Base-by-base conservation (phyloP, 306 rosid genomes). In the Ormosia semicastrata region DNA sequence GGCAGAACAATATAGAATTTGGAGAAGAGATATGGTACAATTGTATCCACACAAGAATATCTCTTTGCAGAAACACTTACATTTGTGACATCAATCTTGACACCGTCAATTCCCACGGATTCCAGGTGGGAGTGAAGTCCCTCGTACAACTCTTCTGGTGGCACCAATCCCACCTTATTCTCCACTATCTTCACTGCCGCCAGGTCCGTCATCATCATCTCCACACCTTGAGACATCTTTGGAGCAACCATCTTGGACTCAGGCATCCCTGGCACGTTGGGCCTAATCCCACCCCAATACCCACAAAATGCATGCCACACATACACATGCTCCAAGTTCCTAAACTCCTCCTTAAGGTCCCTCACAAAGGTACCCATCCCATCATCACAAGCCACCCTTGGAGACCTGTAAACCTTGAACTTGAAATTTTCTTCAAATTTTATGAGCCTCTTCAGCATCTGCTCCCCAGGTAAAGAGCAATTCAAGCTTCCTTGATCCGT, bases 221-320 rank as follows among this genome's bases (percentile, higher is more conserved):
- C 50, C 75, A 78, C 79, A 2, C 91, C 94, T 40, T 15, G 24
- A 3, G 93, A 83, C 65, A 87, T 8, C 74, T 70, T 86, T 0
- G 91, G 84, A 2, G 8, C 10, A 6, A 93, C 49, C 17, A 93
- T 74, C 79, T 62, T 79, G 0, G 90, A 67, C 78, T 86, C 54
- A 0, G 97, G 97, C 89, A 91, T 71, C 1, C 85, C 91, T 0
- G 8, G 14, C 0, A 68, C 86, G 6, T 80, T 46, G 3, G 94
- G 92, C 60, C 91, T 87, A 39, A 86, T 10, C 82, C 94, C 97
- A 65, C 93, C 96, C 97, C 91, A 91, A 65, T 93, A 93, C 37
- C 98, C 94, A 78, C 92, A 88, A 34, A 91, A 81, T 0, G 92
- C 94, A 70, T 91, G 94, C 98, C 98, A 93, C 52, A 90, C 92